Conservation (phyloP, 2,329 filamentous ascomycete genomes). For the Metarhizium album region DNA sequence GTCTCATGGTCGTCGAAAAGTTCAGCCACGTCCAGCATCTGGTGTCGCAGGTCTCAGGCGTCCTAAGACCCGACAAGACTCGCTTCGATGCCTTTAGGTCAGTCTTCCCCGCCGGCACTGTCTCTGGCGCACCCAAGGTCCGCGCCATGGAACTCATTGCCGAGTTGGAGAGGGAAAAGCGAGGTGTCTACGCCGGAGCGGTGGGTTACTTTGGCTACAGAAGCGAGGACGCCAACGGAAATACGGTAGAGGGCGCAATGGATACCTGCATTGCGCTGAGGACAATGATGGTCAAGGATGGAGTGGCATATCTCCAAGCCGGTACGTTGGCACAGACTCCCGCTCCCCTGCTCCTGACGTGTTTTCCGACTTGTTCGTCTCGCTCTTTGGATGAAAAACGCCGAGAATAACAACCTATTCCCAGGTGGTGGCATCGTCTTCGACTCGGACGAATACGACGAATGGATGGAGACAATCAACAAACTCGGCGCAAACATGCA, state of each 20-base stretch:
- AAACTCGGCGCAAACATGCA: slow-evolving; percentile 86
- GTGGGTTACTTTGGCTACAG: slow-evolving; percentile 95
- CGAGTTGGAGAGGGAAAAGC: slow-evolving; percentile 86
- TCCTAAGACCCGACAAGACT: slow-evolving; percentile 73
- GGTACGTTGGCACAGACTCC: too few relatives aligned
- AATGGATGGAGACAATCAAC: slow-evolving; percentile 89
- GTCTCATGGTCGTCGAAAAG: slow-evolving; percentile 85
- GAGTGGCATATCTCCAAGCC: slow-evolving; percentile 82
- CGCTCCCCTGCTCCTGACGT: neutral
- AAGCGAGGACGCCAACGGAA: slow-evolving; percentile 52
- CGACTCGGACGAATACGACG: slow-evolving; percentile 87
- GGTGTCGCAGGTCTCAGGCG: slow-evolving; percentile 87
- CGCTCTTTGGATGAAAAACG: neutral
- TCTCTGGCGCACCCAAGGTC: slow-evolving; percentile 91
- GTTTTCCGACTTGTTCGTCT: neutral
- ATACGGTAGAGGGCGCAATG: slow-evolving; percentile 71
- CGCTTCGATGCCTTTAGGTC: slow-evolving; percentile 92
- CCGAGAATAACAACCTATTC: neutral
- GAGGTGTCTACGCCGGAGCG: slow-evolving; percentile 89
- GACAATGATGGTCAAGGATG: slow-evolving; percentile 91
- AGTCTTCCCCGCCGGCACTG: slow-evolving; percentile 94
- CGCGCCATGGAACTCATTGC: slow-evolving; percentile 95
- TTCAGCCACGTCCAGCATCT: slow-evolving; percentile 98
- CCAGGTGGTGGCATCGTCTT: slow-evolving; percentile 81
- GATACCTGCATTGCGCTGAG: slow-evolving; percentile 73